Evolutionary conservation across 257 asterid genomes (phyloP), one percentile per base, ranked within the genome.

Genomic region (Solanum ossicruentum): DNA sequence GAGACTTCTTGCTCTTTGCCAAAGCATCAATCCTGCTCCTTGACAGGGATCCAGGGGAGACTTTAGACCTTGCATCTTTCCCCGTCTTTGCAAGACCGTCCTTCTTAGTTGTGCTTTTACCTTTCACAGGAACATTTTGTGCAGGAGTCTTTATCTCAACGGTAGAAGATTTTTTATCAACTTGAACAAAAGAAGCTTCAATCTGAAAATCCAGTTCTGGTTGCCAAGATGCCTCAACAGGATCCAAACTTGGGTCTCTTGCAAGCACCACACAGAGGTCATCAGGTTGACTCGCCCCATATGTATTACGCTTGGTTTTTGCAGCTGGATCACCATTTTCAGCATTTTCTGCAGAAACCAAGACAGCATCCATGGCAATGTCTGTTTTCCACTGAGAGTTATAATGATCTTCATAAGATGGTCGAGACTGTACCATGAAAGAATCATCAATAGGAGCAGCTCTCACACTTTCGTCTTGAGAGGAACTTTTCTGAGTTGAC

Each of bases 201-300:
- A 84, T 91, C 83, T 91, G 90, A 70, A 88, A 93, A 87, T 92
- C 97, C 94, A 95, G 84, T 84, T 92, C 95, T 1, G 97, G 97
- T 10, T 90, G 91, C 95, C 95, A 93, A 3, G 94, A 90, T 55
- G 87, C 92, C 54, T 83, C 86, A 10, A 86, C 72, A 20, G 97
- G 91, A 81, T 91, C 95, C 66, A 72, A 85, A 12, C 56, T 47
- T 0, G 95, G 87, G 75, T 92, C 98, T 84, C 98, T 88, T 15
- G 83, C 91, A 60, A 93, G 93, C 84, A 91, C 80, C 93, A 93
- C 90, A 71, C 92, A 90, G 71, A 93, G 93, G 73, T 95, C 98
- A 79, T 93, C 94, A n/a, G 98, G 92, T 80, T 93, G 95, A 10
- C n/a, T 69, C 49, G 89, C 63, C 83, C 75, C 54, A 7, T 88